Evolutionary conservation across 495 filamentous ascomycete species (phyloP), one percentile per base, ranked within the genome.

Genomic region (Trichoderma asperelloides): DNA sequence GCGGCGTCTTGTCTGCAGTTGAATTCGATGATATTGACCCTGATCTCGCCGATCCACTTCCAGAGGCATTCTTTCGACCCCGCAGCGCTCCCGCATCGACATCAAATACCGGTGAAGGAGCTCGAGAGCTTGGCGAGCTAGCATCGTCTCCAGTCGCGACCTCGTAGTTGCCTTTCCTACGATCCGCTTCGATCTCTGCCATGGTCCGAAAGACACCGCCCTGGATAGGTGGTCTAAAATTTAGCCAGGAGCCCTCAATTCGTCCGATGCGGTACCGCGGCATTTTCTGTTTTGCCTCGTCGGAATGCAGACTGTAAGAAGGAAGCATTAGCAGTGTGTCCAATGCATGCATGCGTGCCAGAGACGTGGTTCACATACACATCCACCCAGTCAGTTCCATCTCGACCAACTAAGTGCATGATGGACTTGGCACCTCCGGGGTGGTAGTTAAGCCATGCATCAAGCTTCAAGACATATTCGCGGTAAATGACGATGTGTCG

Each of bases 321-420:
- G 41, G 13, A 23, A 6, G 13, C 33, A 41, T 37, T 30, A 67
- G 25, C 28, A 66, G 33, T 67, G 8, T 40, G n/a, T 25, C 13
- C 30, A 23, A 18, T 47, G 43, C 43, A 45, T 9, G 13, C n/a
- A 21, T 45, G n/a, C 15, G 27, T 67, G 41, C 65, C 43, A 28
- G 40, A 49, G 27, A 2, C 55, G 23, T 51, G 62, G 40, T 67
- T 45, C 65, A 87, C 91, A 67, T 84, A 97, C 91, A 86, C 89
- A 77, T 90, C 92, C 72, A 97, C 88, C 78, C 98, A 95, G 76
- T 97, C 92, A 21, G 95, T 97, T 45, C 92, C 96, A 87, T 98
- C 95, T 78, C 91, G 85, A 64, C 95, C 95, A 64, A 98, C 88
- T 92, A 98, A 94, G 75, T 98, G 95, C 76, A 85, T 80, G 69